Conservation (phyloP, 345 rosid species). For the Eucalyptus curtisii region DNA sequence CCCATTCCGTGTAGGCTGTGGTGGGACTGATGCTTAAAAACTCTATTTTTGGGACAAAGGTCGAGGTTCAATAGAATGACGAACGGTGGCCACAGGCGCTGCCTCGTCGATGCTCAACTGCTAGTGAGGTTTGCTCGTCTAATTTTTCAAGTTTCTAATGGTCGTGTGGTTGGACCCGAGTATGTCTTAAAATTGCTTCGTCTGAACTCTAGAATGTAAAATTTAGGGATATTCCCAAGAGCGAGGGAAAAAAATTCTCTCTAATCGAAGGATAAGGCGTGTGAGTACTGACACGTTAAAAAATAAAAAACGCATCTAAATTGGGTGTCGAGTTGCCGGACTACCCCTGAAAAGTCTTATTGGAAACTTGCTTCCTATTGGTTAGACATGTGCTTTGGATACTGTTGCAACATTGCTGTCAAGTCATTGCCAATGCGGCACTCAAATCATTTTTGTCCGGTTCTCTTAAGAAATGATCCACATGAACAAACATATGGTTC, state of each 20-base stretch:
- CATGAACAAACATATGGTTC: not conserved
- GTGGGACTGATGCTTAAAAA: not conserved
- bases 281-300: rapidly evolving
- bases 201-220: too few species aligned
- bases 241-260: too few species aligned
- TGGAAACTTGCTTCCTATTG: too few species aligned
- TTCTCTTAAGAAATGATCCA: not conserved
- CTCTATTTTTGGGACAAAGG: not conserved
- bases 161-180: rapidly evolving
- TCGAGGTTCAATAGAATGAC: not conserved
- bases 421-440: not conserved
- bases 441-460: not conserved
- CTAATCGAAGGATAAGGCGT: rapidly evolving
- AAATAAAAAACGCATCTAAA: too few species aligned
- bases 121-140: not conserved
- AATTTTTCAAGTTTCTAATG: too few species aligned
- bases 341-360: rapidly evolving
- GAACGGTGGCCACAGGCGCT: rapidly evolving
- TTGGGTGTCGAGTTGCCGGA: rapidly evolving
- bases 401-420: not conserved
- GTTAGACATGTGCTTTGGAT: too few species aligned
- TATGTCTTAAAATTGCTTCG: too few species aligned
- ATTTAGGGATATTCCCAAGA: too few species aligned
- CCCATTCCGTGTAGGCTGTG: not conserved
- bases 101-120: rapidly evolving